phyloP scores from a whole-genome alignment of 148 eudicot genomes.

The Simmondsia chinensis region DNA sequence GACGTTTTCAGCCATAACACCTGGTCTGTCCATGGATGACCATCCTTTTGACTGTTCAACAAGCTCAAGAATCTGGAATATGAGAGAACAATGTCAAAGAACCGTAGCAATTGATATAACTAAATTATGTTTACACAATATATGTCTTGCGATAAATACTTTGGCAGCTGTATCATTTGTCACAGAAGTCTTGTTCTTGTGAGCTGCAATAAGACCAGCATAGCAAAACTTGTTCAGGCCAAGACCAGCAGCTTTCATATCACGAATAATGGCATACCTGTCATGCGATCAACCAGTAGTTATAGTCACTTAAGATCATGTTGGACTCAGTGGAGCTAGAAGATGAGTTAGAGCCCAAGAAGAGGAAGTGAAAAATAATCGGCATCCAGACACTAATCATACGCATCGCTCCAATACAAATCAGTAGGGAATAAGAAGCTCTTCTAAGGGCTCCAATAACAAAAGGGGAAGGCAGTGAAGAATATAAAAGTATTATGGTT shows the following conservation, averaged over 20 bases:
- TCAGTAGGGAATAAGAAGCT: too few relatives aligned
- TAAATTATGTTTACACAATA: background rate
- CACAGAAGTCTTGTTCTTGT: slow-evolving; percentile 50
- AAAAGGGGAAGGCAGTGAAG: too few relatives aligned
- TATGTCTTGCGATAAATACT: slow-evolving; percentile 25
- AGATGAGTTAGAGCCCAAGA: too few relatives aligned
- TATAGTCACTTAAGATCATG: slow-evolving; percentile 4
- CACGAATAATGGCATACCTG: slow-evolving; percentile 88
- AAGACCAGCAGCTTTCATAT: slow-evolving; percentile 97
- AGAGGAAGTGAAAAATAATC: too few relatives aligned
- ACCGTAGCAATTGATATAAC: background rate
- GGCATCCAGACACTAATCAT: too few relatives aligned
- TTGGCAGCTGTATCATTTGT: slow-evolving; percentile 52
- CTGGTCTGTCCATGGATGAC: slow-evolving; percentile 50
- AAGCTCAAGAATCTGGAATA: slow-evolving; percentile 74
- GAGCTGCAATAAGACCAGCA: slow-evolving; percentile 88
- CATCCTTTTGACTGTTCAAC: slow-evolving; percentile 97
- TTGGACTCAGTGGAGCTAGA: background rate
- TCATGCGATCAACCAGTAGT: slow-evolving; percentile 6
- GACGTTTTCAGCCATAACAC: slow-evolving; percentile 52
- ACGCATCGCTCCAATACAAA: too few relatives aligned
- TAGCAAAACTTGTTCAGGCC: slow-evolving; percentile 93
- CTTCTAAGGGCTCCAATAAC: too few relatives aligned
- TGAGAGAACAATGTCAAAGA: slow-evolving; percentile 5
- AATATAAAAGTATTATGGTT: too few relatives aligned